Evolutionary conservation across 1,284 basidiomycete genomes (phyloP).

Genomic region (Rhodotorula glutinis): DNA sequence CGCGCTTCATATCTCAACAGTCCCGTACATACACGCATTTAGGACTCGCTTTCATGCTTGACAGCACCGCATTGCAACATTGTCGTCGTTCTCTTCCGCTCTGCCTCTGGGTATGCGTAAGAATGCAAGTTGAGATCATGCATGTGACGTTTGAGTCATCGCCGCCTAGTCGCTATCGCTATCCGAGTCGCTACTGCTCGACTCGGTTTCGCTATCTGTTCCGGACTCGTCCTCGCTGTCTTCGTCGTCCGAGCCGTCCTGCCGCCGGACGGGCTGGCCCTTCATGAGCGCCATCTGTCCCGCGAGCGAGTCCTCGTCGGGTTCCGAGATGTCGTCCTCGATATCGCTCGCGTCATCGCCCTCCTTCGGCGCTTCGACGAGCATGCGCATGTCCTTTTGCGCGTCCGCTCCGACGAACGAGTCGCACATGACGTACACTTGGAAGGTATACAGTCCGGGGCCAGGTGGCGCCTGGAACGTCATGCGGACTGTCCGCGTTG

Average conservation of each 20-base stretch:
- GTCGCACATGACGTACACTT: conserved; percentile 78
- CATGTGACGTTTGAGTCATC: neutral
- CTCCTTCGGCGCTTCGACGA: conserved; percentile 53
- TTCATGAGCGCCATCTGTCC: conserved; percentile 99
- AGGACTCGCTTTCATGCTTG: neutral
- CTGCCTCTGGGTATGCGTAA: neutral
- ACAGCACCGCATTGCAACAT: neutral
- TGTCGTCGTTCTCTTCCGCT: neutral
- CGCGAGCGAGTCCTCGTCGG: conserved; percentile 89
- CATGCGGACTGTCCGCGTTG: conserved; percentile 78
- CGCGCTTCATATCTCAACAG: no score
- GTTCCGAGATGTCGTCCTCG: conserved; percentile 92
- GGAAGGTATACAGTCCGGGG: conserved; percentile 84
- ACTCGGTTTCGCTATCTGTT: conserved; percentile 11
- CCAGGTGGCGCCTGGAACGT: conserved; percentile 92
- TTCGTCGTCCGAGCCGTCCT: conserved; percentile 55
- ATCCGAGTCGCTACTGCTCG: conserved; percentile 46
- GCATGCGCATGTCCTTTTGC: conserved; percentile 65
- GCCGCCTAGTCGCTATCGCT: conserved; percentile 4
- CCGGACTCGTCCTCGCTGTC: conserved; percentile 46
- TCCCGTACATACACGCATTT: no score
- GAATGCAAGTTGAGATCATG: neutral
- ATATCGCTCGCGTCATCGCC: conserved; percentile 52
- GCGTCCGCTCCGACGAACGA: conserved; percentile 82
- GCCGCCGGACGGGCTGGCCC: conserved; percentile 74